These are phyloP conservation scores for Fusarium gaditjirri DNA, from an alignment of 2,329 filamentous ascomycete species.

Conservation along the genomic window DNA sequence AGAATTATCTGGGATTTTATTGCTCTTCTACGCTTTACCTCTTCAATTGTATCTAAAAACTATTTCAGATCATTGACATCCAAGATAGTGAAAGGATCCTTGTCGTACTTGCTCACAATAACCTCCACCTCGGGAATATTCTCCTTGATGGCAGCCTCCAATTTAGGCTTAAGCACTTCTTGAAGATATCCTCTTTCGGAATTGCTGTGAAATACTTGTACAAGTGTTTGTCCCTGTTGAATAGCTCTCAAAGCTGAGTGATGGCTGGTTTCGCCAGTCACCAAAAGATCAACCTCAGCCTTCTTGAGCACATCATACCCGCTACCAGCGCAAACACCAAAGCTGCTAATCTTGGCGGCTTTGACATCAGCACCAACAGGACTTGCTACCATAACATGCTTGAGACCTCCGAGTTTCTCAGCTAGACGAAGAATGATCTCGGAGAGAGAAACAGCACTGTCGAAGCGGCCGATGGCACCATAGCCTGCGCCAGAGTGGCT, in stretches of 20 bases:
- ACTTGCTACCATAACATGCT: conserved; percentile 60
- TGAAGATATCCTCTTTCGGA: conserved; percentile 86
- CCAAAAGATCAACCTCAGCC: conserved; percentile 79
- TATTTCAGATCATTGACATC: conserved; percentile 56
- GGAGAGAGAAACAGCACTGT: conserved; percentile 51
- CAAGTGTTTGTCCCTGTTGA: conserved; percentile 83
- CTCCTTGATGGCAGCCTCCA: conserved; percentile 68
- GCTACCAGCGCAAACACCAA: conserved; percentile 91
- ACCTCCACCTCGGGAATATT: conserved; percentile 68
- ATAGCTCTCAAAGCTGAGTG: conserved; percentile 90
- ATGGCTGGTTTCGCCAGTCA: conserved; percentile 94
- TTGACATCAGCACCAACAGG: conserved; percentile 59
- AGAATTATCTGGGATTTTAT: no score
- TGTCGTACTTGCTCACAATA: conserved; percentile 80
- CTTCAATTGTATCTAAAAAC: not conserved
- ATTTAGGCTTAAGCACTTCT: conserved; percentile 73
- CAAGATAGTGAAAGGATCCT: conserved; percentile 88
- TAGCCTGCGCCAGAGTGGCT: conserved; percentile 63
- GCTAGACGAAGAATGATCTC: conserved; percentile 67
- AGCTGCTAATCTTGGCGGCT: conserved; percentile 65
- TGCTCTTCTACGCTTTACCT: not conserved
- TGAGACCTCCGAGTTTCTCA: conserved; percentile 73
- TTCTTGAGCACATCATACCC: conserved; percentile 80
- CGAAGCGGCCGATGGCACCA: conserved; percentile 60
- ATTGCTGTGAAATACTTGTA: conserved; percentile 92